A percentile compares a stretch with the other conserved stretches of the same genome.
These are phyloP conservation scores for Liriodendron chinense DNA, from an alignment of 164 flowering plant species.

Conservation along the genomic window DNA sequence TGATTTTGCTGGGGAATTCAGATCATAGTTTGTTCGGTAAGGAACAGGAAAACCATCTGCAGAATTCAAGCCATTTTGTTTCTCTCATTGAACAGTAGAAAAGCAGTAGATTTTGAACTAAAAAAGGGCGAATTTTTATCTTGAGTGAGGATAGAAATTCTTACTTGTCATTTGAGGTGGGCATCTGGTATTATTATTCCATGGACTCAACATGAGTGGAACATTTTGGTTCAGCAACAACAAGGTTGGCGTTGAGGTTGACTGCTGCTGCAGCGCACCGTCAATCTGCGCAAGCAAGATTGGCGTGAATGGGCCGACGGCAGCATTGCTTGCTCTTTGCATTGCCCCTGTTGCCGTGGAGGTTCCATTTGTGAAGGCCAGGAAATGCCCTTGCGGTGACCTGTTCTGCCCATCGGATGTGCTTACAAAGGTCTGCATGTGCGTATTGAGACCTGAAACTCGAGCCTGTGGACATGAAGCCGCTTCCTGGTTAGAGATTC, in stretches of 20 bases:
- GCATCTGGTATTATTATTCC: too few relatives aligned
- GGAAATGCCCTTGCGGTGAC: not conserved
- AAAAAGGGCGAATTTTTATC: not conserved
- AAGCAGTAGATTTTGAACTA: not conserved
- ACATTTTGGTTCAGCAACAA: not conserved
- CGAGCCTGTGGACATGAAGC: not conserved
- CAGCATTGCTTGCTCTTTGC: not conserved
- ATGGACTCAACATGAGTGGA: not conserved
- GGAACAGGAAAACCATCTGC: slow-evolving; percentile 29
- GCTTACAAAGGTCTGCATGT: not conserved
- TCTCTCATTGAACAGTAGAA: not conserved
- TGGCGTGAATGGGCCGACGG: not conserved
- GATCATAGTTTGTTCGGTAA: slow-evolving; percentile 16
- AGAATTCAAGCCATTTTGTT: not conserved
- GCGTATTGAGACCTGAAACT: not conserved
- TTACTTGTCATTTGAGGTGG: not conserved
- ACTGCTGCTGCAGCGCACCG: not conserved
- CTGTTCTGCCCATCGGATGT: not conserved
- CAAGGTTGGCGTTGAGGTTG: not conserved
- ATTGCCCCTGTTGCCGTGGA: not conserved
- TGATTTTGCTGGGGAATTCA: slow-evolving; percentile 20
- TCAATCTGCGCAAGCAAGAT: not conserved
- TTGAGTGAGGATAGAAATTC: not conserved
- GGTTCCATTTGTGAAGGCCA: not conserved
- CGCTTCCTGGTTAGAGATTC: not conserved